A percentile compares a stretch with the other conserved stretches of the same genome.
phyloP scores from a whole-genome alignment of 352 stramenopile species.

The Phytophthora rubi region DNA sequence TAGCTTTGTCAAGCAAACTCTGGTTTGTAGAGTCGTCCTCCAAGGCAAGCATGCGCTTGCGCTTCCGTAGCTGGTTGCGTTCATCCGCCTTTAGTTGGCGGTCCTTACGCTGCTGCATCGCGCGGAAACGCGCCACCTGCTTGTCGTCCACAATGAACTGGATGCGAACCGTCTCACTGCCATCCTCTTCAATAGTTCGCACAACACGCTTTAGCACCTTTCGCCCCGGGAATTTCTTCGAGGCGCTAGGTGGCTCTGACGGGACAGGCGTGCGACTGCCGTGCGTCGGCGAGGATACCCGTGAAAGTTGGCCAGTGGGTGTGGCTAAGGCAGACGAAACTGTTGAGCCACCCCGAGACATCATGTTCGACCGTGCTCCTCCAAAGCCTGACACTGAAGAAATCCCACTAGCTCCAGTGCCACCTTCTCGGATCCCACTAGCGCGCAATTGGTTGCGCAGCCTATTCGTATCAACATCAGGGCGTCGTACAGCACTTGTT shows the following conservation, averaged over 20 bases:
- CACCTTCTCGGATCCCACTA: slow-evolving; percentile 74
- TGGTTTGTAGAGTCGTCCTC: slow-evolving; percentile 61
- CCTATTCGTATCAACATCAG: slow-evolving; percentile 68
- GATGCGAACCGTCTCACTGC: slow-evolving; percentile 75
- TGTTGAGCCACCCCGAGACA: slow-evolving; percentile 63
- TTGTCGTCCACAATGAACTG: slow-evolving; percentile 85
- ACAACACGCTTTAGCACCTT: slow-evolving; percentile 83
- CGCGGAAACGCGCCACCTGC: slow-evolving; percentile 70
- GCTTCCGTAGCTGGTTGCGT: slow-evolving; percentile 76
- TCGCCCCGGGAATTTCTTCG: slow-evolving; percentile 45
- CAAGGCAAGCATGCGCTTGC: slow-evolving; percentile 77
- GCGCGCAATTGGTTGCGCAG: slow-evolving; percentile 71
- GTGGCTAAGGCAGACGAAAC: slow-evolving; percentile 72
- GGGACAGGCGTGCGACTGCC: slow-evolving; percentile 40
- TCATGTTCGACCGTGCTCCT: slow-evolving; percentile 35
- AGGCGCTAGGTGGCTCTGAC: slow-evolving; percentile 43
- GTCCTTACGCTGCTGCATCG: slow-evolving; percentile 81
- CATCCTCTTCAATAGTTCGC: slow-evolving; percentile 82
- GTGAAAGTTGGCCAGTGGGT: slow-evolving; percentile 70
- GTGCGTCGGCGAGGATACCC: slow-evolving; percentile 69
- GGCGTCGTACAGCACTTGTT: slow-evolving; percentile 52
- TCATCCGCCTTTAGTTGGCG: slow-evolving; percentile 75
- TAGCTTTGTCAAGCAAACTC: slow-evolving; percentile 74
- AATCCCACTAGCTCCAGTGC: slow-evolving; percentile 39
- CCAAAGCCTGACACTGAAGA: slow-evolving; percentile 40